These are phyloP conservation scores for Suhomyces maxii DNA, from an alignment of 1,139 yeast species.

Conservation along the genomic window DNA sequence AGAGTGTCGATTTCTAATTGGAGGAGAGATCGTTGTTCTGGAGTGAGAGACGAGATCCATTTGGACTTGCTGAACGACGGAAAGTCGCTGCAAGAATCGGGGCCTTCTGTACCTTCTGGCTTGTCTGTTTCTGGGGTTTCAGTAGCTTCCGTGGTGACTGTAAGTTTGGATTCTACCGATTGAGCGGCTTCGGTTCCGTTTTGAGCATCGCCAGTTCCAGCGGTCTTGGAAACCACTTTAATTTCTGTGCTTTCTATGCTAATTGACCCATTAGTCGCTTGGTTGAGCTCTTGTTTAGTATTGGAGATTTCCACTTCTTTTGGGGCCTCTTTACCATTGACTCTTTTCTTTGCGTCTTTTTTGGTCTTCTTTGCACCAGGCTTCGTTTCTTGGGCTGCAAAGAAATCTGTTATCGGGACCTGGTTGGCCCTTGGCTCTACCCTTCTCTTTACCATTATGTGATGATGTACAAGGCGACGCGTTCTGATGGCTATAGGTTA, in stretches of 20 bases:
- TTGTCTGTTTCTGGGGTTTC: neutral
- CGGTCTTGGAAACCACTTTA: no score
- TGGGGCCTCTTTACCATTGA: neutral
- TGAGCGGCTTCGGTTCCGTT: no score
- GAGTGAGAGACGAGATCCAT: conserved; percentile 57
- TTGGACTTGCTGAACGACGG: conserved; percentile 35
- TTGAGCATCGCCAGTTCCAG: no score
- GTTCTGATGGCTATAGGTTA: neutral
- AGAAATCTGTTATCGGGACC: conserved; percentile 18
- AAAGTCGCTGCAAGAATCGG: conserved; percentile 27
- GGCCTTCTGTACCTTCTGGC: neutral
- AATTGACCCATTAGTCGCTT: neutral
- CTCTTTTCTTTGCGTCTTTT: neutral
- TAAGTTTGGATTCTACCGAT: no score
- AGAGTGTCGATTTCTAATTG: conserved; percentile 67
- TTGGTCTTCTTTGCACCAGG: neutral
- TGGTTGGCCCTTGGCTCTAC: neutral
- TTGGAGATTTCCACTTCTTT: neutral
- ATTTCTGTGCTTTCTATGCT: no score
- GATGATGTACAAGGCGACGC: neutral
- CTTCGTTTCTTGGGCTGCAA: conserved; percentile 1
- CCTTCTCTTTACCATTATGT: neutral
- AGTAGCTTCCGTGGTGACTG: neutral
- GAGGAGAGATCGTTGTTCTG: conserved; percentile 55
- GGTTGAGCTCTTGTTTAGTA: neutral